Conservation (phyloP, 352 stramenopile genomes). For the Phytophthora palmivora region DNA sequence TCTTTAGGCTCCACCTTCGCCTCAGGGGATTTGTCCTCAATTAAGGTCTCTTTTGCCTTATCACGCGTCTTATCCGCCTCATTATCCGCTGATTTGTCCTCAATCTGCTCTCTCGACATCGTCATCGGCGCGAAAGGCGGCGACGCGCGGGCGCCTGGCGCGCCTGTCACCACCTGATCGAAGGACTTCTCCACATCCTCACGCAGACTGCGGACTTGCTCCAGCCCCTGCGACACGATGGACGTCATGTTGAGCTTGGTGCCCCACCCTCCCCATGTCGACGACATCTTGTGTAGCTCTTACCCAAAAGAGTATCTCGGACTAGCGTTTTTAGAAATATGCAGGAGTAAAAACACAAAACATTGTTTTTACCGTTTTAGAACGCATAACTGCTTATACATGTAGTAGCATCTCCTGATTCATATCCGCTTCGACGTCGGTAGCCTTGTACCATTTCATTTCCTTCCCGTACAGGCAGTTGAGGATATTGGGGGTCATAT, state of each 20-base stretch:
- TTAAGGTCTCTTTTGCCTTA: background rate
- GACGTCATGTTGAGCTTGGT: conserved; percentile 81
- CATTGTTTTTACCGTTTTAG: too few species aligned
- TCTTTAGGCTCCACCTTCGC: background rate
- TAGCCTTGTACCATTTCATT: too few species aligned
- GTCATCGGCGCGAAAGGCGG: conserved; percentile 30
- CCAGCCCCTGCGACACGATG: conserved; percentile 84
- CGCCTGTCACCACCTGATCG: conserved; percentile 73
- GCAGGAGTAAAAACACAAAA: too few species aligned
- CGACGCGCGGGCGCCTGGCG: conserved; percentile 15
- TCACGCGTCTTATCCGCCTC: background rate
- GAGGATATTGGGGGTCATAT: too few species aligned
- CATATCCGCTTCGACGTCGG: too few species aligned
- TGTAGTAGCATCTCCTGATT: too few species aligned
- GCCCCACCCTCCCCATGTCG: conserved; percentile 66
- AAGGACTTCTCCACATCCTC: conserved; percentile 92
- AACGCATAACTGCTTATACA: too few species aligned
- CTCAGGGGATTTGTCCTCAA: conserved; percentile 5
- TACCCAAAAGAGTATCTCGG: too few species aligned
- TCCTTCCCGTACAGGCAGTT: too few species aligned
- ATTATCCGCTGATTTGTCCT: conserved; percentile 7
- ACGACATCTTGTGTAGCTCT: conserved; percentile 17
- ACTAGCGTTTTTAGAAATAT: too few species aligned
- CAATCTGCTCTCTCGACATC: conserved; percentile 7
- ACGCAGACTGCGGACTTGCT: conserved; percentile 83